phyloP scores from a whole-genome alignment of 2,329 filamentous ascomycete species.

The Alternaria solani region DNA sequence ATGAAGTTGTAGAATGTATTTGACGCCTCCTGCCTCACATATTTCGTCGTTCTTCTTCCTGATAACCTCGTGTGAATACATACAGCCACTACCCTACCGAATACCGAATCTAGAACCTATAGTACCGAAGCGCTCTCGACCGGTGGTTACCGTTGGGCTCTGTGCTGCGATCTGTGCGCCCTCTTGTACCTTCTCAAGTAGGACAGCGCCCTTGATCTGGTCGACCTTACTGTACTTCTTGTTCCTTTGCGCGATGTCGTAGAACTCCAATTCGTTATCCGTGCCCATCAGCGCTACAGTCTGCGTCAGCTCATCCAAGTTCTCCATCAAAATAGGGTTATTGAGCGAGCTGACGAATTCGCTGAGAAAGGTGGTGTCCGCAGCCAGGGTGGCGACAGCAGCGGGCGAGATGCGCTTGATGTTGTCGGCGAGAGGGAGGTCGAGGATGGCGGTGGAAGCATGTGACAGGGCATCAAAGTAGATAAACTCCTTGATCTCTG shows the following conservation, averaged over 20 bases:
- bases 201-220: slow-evolving; percentile 82
- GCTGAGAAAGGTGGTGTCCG: slow-evolving; percentile 83
- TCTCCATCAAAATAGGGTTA: slow-evolving; percentile 86
- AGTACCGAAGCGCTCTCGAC: slow-evolving; percentile 46
- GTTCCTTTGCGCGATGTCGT: slow-evolving; percentile 87
- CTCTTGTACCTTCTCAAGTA: slow-evolving; percentile 78
- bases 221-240: slow-evolving; percentile 95
- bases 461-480: slow-evolving; percentile 97
- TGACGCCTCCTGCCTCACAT: background rate
- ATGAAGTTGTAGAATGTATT: background rate
- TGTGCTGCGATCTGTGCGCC: slow-evolving; percentile 47
- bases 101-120: slow-evolving; percentile 47
- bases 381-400: slow-evolving; percentile 79
- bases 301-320: slow-evolving; percentile 91
- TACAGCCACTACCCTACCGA: slow-evolving; percentile 3
- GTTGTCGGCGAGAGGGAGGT: slow-evolving; percentile 77
- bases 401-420: slow-evolving; percentile 89
- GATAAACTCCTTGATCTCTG: slow-evolving; percentile 95
- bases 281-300: slow-evolving; percentile 85
- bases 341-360: slow-evolving; percentile 87
- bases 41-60: background rate
- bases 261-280: slow-evolving; percentile 96
- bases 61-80: background rate
- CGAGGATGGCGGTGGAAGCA: slow-evolving; percentile 83
- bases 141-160: slow-evolving; percentile 40